phyloP scores from a whole-genome alignment of 2,329 filamentous ascomycete species.

The Penicillium sp. region DNA sequence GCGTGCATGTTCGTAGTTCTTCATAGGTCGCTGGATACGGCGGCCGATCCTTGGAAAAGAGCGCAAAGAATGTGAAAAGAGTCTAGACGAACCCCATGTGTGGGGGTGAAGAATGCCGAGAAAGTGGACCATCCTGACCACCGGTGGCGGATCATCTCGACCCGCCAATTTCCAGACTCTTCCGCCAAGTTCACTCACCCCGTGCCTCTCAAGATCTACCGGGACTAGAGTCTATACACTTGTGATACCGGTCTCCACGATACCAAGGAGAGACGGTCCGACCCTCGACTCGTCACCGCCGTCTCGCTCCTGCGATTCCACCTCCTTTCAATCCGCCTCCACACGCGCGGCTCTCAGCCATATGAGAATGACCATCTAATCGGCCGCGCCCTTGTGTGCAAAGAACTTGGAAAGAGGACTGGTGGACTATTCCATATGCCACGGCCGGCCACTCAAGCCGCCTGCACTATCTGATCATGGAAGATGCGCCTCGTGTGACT shows the following conservation, averaged over 20 bases:
- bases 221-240: not conserved
- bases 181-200: constrained; percentile 2
- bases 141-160: constrained; percentile 24
- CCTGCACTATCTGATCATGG: constrained; percentile 29
- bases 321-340: constrained; percentile 7
- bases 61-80: not conserved
- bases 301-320: constrained; percentile 1
- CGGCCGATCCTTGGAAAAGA: not conserved
- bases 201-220: not conserved
- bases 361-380: constrained; percentile 18
- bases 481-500: constrained; percentile 31
- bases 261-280: not conserved
- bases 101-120: constrained; percentile 8
- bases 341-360: constrained; percentile 9
- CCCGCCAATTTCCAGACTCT: constrained; percentile 19
- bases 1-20: too few species aligned
- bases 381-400: not conserved
- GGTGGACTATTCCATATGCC: not conserved
- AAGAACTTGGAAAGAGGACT: not conserved
- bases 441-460: constrained; percentile 13
- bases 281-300: not conserved
- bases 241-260: not conserved
- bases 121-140: constrained; percentile 9
- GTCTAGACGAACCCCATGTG: not conserved
- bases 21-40: too few species aligned